Evolutionary conservation across 192 early-diverging fungal species (phyloP).

Genomic region (Backusella liffmaniae): DNA sequence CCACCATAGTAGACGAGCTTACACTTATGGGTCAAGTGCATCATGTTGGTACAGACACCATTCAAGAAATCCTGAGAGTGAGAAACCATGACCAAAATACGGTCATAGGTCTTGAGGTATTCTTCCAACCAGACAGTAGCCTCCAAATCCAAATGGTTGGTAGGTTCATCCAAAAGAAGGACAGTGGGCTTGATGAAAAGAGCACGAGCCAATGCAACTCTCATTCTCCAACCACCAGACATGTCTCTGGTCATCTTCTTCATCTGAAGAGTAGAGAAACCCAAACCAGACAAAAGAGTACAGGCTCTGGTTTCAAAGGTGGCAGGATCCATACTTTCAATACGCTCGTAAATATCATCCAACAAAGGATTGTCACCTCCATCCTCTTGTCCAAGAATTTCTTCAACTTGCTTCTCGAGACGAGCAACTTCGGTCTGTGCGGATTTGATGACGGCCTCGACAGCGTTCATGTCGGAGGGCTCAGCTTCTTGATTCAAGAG

Average conservation of each 20-base stretch:
- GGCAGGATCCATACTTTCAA: conserved; percentile 86
- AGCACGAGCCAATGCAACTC: conserved; percentile 94
- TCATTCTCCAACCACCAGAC: conserved; percentile 99
- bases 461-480: conserved; percentile 88
- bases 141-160: conserved; percentile 74
- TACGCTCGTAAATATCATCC: conserved; percentile 96
- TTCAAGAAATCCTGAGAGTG: conserved; percentile 78
- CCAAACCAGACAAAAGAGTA: conserved; percentile 90
- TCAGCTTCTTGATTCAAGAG: conserved; percentile 95
- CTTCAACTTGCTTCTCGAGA: conserved; percentile 91
- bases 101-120: conserved; percentile 70
- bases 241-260: conserved; percentile 91
- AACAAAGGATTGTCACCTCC: conserved; percentile 84
- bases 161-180: conserved; percentile 50
- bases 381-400: conserved; percentile 76
- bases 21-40: conserved; percentile 88
- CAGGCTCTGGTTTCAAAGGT: conserved; percentile 95
- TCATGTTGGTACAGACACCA: conserved; percentile 86
- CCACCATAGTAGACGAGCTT: conserved; percentile 93
- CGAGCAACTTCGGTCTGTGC: conserved; percentile 89
- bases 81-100: conserved; percentile 78
- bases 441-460: conserved; percentile 88
- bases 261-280: conserved; percentile 89
- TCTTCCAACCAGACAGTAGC: conserved; percentile 72
- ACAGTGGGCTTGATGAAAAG: conserved; percentile 81